Evolutionary conservation across 1,284 basidiomycete genomes (phyloP).

Genomic region (Dichomitus squalens): DNA sequence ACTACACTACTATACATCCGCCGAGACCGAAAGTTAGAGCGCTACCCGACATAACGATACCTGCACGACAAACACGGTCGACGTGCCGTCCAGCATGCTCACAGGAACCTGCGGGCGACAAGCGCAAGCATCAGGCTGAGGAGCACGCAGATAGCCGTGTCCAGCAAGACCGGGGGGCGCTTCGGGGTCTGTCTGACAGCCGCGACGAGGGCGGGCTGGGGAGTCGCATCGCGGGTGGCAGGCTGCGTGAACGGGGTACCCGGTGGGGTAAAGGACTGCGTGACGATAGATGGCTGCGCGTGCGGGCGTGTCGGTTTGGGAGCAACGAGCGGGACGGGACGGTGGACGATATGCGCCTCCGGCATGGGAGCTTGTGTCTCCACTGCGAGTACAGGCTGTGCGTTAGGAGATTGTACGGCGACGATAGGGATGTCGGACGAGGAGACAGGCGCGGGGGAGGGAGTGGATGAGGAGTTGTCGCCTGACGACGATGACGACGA

Average conservation of each 20-base stretch:
- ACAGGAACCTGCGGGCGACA: slow-evolving; percentile 61
- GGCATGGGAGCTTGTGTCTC: slow-evolving; percentile 9
- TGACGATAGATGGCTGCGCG: slow-evolving; percentile 28
- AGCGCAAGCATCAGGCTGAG: slow-evolving; percentile 65
- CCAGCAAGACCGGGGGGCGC: slow-evolving; percentile 64
- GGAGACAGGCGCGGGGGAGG: slow-evolving; percentile 2
- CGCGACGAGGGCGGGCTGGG: slow-evolving; percentile 20
- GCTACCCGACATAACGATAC: not conserved
- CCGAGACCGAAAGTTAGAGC: not conserved
- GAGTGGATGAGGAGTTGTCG: slow-evolving; percentile 2
- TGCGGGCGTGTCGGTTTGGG: slow-evolving; percentile 31
- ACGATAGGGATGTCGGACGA: not conserved
- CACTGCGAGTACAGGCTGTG: not conserved
- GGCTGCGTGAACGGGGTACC: slow-evolving; percentile 13
- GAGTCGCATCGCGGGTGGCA: slow-evolving; percentile 16
- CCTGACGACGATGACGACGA: slow-evolving; percentile 6
- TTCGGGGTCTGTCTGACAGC: slow-evolving; percentile 25
- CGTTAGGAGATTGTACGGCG: not conserved
- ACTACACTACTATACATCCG: slow-evolving; percentile 20
- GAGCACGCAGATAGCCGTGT: slow-evolving; percentile 69
- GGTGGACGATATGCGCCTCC: slow-evolving; percentile 7
- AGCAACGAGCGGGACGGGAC: slow-evolving; percentile 29
- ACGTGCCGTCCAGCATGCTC: slow-evolving; percentile 17
- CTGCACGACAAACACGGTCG: not conserved
- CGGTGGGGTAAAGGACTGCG: slow-evolving; percentile 22